Conservation (phyloP, 352 stramenopile genomes). For the Globisporangium paroecandrum region DNA sequence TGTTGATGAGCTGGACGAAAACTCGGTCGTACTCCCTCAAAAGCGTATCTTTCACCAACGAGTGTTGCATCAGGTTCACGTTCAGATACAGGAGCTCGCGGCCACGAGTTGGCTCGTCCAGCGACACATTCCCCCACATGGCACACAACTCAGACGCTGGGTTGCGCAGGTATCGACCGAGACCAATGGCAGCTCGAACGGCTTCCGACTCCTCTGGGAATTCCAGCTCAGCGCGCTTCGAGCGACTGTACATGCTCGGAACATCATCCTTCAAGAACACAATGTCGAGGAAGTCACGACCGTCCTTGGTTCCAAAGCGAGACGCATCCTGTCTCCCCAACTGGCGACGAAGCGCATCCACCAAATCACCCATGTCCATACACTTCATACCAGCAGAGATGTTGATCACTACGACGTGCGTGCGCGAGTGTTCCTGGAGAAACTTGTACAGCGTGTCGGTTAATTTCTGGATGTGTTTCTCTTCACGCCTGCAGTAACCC, state of each 20-base stretch:
- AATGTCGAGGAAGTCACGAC: slow-evolving; percentile 84
- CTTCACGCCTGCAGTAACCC: slow-evolving; percentile 73
- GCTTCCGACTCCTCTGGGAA: slow-evolving; percentile 83
- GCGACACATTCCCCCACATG: slow-evolving; percentile 81
- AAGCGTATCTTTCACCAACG: slow-evolving; percentile 80
- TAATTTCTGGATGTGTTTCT: slow-evolving; percentile 69
- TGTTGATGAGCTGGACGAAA: slow-evolving; percentile 85
- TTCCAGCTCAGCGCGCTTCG: slow-evolving; percentile 77
- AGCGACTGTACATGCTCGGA: slow-evolving; percentile 84
- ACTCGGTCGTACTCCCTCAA: slow-evolving; percentile 85
- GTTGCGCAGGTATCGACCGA: slow-evolving; percentile 83
- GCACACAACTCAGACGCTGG: slow-evolving; percentile 79
- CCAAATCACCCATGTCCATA: slow-evolving; percentile 87
- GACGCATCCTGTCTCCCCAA: slow-evolving; percentile 64
- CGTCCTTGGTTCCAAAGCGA: slow-evolving; percentile 72
- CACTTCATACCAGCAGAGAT: slow-evolving; percentile 87
- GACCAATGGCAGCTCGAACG: slow-evolving; percentile 69
- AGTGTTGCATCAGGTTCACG: slow-evolving; percentile 84
- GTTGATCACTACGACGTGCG: slow-evolving; percentile 86
- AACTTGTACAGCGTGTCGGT: slow-evolving; percentile 81
- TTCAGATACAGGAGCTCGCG: slow-evolving; percentile 84
- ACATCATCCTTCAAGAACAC: slow-evolving; percentile 88
- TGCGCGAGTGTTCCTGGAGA: slow-evolving; percentile 74
- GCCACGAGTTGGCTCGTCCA: slow-evolving; percentile 76
- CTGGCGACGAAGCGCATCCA: slow-evolving; percentile 77